phyloP scores from a whole-genome alignment of 2,329 filamentous ascomycete genomes.

The Ploettnerulaceae sp. region DNA sequence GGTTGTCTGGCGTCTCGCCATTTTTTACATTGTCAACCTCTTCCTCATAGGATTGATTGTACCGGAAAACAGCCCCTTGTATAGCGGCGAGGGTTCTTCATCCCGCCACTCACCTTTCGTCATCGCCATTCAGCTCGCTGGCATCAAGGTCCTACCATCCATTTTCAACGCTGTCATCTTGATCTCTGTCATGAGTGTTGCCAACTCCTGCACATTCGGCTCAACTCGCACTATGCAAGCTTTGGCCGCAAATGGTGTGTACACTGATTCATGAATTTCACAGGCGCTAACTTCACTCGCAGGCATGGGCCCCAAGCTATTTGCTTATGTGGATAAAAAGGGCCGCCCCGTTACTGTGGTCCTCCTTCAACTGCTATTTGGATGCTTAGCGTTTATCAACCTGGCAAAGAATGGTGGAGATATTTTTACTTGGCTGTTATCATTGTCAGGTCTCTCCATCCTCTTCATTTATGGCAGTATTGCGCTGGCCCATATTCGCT shows the following conservation, averaged over 20 bases:
- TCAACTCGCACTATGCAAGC: conserved; percentile 1
- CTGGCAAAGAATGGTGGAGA: too few relatives aligned
- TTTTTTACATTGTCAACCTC: conserved; percentile 85
- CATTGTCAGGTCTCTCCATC: too few relatives aligned
- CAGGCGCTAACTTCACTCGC: conserved; percentile 69
- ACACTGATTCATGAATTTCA: background rate
- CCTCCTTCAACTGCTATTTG: background rate
- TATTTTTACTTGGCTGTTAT: too few relatives aligned
- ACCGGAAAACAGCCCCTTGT: background rate
- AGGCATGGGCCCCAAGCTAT: conserved; percentile 71
- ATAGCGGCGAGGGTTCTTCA: conserved; percentile 30
- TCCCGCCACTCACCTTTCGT: too few relatives aligned
- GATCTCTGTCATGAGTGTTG: background rate
- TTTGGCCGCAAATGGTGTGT: too few relatives aligned
- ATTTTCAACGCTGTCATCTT: background rate
- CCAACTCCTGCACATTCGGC: background rate
- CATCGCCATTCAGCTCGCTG: conserved; percentile 1
- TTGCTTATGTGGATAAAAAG: conserved; percentile 5
- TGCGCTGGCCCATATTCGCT: conserved; percentile 56
- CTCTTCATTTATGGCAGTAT: too few relatives aligned
- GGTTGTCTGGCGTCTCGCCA: conserved; percentile 85
- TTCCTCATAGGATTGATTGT: conserved; percentile 36
- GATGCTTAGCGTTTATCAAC: background rate
- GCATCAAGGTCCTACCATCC: background rate
- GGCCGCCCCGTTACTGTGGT: conserved; percentile 2